Evolutionary conservation across 352 stramenopile species (phyloP), one percentile per base, ranked within the genome.

Genomic region (Paralagenidium karlingii): DNA sequence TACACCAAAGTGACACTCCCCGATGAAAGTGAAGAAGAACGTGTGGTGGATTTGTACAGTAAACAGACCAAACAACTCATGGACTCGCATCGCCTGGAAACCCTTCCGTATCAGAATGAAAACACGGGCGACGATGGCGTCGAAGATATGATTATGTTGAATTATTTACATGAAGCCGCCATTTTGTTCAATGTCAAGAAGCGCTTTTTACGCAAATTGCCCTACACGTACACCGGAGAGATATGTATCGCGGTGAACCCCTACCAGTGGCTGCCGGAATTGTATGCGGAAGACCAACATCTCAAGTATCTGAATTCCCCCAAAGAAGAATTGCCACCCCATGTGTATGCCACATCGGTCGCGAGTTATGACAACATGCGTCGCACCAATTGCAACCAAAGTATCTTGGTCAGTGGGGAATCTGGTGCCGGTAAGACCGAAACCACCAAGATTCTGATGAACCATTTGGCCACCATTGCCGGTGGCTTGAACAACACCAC

Each of bases 231-330:
- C 55, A 96, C 94, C 21, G 91, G 92, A n/a, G 89, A 98, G 37
- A 97, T 98, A 53, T 88, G 96, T 34, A 95, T 98, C 48, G 93
- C 94, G 2, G 79, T 98, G 34, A 98, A 98, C 60, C 94, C 93
- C n/a, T 98, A 97, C 56, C 81, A 92, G 55, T 94, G 81, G 80
- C 68, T 93, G 22, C 63, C 70, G 0, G 74, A 91, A 29, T 55
- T 94, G 10, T 95, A 96, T 51, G 63, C 59, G 0, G 79, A 94
- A 38, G 73, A 88, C 38, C 52, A 70, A 37, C 69, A 91, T 36
- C 43, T 63, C 12, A 59, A 67, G 25, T 96, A 96, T 52, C 44
- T 88, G 32, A 68, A 75, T 30, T 51, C 73, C 21, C 68, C 69
- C 31, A 75, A 76, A 36, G 76, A 90, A 38, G 76, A 85, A 51